phyloP scores from a whole-genome alignment of 2,329 filamentous ascomycete genomes.

The Diaporthe vaccinii region DNA sequence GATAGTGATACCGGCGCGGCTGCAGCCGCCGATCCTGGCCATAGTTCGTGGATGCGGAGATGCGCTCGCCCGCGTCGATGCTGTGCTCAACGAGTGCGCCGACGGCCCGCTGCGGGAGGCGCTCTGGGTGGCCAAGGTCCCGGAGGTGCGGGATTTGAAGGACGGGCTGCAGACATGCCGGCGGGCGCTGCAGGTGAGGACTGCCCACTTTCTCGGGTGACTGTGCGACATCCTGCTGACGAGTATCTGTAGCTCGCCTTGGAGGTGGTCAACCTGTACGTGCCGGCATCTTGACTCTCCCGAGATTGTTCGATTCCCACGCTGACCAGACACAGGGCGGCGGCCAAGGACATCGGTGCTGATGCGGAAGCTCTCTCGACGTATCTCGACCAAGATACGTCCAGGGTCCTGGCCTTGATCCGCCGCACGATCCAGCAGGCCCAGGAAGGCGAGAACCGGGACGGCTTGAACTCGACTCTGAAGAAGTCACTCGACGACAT shows the following conservation, averaged over 20 bases:
- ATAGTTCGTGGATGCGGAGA: conserved; percentile 37
- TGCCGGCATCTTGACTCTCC: neutral
- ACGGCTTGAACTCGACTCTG: conserved; percentile 14
- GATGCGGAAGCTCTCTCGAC: conserved; percentile 26
- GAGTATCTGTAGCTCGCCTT: conserved; percentile 26
- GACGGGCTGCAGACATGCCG: conserved; percentile 36
- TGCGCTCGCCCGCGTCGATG: conserved; percentile 37
- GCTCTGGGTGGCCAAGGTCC: conserved; percentile 15
- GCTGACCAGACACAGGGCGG: conserved; percentile 27
- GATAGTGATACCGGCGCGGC: conserved; percentile 30
- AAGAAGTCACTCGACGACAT: conserved; percentile 30
- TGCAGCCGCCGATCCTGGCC: conserved; percentile 32
- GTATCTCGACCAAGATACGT: conserved; percentile 37
- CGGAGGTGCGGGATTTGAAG: conserved; percentile 29
- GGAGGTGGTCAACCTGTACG: conserved; percentile 39
- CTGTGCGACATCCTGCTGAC: neutral
- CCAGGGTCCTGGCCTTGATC: conserved; percentile 29
- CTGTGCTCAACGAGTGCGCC: conserved; percentile 22
- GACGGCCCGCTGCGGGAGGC: conserved; percentile 22
- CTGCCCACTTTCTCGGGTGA: neutral
- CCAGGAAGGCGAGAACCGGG: conserved; percentile 23
- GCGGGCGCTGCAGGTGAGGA: conserved; percentile 33
- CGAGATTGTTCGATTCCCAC: neutral
- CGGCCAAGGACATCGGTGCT: conserved; percentile 26
- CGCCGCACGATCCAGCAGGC: conserved; percentile 34